Conservation (phyloP, 345 rosid genomes). For the Microthlaspi erraticum region DNA sequence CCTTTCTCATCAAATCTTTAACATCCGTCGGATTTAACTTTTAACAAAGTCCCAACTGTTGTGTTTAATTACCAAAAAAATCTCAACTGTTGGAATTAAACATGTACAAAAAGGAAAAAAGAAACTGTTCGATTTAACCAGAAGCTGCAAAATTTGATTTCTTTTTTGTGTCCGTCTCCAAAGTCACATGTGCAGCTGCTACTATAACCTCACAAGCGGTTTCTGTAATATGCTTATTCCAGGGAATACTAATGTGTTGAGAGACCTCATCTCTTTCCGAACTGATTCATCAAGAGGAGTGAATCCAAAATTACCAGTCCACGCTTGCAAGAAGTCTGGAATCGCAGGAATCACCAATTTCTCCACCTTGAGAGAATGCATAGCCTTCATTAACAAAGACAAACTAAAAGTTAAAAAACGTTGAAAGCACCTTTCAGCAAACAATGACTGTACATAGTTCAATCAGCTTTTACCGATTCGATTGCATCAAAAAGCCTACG, state of each 20-base stretch:
- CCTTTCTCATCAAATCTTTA: too few species aligned
- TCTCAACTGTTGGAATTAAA: too few species aligned
- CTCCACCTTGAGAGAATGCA: conserved; percentile 45
- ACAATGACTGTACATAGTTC: background rate
- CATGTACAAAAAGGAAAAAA: too few species aligned
- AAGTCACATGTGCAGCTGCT: too few species aligned
- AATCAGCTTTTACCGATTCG: conserved; percentile 37
- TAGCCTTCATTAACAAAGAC: conserved; percentile 31
- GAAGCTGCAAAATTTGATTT: too few species aligned
- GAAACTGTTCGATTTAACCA: too few species aligned
- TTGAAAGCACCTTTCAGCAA: conserved; percentile 20
- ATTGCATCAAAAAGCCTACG: conserved; percentile 47
- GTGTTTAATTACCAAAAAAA: too few species aligned
- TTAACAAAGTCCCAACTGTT: too few species aligned
- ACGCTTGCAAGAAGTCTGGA: conserved; percentile 45
- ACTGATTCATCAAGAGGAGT: conserved; percentile 37
- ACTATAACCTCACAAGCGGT: conserved; percentile 18
- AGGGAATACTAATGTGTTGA: conserved; percentile 44
- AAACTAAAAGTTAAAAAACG: conserved; percentile 13
- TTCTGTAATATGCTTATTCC: conserved; percentile 46
- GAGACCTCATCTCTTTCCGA: conserved; percentile 43
- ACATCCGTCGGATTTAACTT: too few species aligned
- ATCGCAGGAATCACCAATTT: conserved; percentile 49
- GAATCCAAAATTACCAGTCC: conserved; percentile 47
- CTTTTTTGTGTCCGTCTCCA: too few species aligned